Evolutionary conservation across 192 early-diverging fungal genomes (phyloP).

Genomic region (Dimargaris xerosporica): DNA sequence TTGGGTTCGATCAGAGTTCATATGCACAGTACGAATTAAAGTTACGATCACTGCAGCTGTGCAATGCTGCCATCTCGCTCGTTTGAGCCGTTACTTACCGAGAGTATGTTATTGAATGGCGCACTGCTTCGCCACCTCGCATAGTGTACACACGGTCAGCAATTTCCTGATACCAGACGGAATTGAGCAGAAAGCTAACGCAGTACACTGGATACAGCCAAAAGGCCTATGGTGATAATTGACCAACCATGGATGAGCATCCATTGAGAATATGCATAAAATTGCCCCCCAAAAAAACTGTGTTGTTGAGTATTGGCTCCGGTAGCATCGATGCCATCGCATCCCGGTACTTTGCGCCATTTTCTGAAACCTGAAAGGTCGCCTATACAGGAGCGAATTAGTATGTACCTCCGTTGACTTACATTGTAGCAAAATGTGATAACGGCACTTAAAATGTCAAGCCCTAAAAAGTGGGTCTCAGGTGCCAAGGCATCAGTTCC

Average conservation of each 20-base stretch:
- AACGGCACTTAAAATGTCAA: no score
- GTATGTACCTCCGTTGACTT: not conserved
- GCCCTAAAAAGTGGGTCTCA: no score
- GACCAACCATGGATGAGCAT: not conserved
- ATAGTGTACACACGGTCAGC: conserved; percentile 32
- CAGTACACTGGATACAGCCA: conserved; percentile 41
- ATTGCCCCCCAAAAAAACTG: no score
- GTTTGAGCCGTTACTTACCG: no score
- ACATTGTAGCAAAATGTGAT: not conserved
- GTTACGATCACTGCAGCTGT: no score
- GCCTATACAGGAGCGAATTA: not conserved
- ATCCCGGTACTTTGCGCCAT: not conserved
- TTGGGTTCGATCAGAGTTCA: no score
- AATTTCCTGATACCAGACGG: conserved; percentile 40
- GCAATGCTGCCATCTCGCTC: no score
- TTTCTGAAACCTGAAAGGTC: not conserved
- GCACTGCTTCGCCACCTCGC: conserved; percentile 23
- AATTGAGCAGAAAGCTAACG: conserved; percentile 31
- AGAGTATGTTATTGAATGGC: conserved; percentile 17
- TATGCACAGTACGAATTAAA: no score
- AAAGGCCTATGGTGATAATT: conserved; percentile 23
- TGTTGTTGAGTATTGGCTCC: no score
- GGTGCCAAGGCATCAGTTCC: no score
- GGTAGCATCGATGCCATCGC: no score
- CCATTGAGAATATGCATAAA: no score